Conservation (phyloP, 371 early-diverging fungal genomes). For the Catenaria anguillulae region DNA sequence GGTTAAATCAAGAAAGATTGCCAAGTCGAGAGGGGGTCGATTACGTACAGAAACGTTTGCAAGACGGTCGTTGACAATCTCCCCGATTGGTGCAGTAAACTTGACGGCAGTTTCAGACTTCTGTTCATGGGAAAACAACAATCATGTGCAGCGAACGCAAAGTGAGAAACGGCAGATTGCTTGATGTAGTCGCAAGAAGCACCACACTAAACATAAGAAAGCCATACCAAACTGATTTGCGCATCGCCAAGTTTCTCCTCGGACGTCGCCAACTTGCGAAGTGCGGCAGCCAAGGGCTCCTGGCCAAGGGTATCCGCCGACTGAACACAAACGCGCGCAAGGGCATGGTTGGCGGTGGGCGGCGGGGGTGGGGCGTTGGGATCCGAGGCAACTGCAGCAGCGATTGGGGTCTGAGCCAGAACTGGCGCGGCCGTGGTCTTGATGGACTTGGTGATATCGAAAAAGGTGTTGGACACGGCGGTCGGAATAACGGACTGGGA, state of each 20-base stretch:
- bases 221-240: conserved; percentile 54
- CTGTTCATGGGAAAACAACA: conserved; percentile 9
- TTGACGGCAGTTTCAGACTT: conserved; percentile 45
- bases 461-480: background rate
- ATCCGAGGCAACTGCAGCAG: background rate
- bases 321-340: background rate
- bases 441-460: background rate
- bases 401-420: background rate
- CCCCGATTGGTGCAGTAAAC: conserved; percentile 58
- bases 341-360: background rate
- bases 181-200: too few relatives aligned
- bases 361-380: background rate
- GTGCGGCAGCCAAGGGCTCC: conserved; percentile 43
- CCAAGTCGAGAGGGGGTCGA: too few relatives aligned
- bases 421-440: background rate
- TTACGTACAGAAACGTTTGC: conserved; percentile 48
- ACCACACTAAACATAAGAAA: background rate
- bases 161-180: conserved; percentile 23
- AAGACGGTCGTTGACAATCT: conserved; percentile 52
- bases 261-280: conserved; percentile 62
- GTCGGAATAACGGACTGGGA: background rate
- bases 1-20: too few relatives aligned
- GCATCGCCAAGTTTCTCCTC: conserved; percentile 69
- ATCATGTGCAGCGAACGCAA: background rate
- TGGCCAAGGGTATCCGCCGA: background rate